Evolutionary conservation across 169 alveolate species (phyloP), one percentile per base, ranked within the genome.

Genomic region (Cryptosporidium viatorum): DNA sequence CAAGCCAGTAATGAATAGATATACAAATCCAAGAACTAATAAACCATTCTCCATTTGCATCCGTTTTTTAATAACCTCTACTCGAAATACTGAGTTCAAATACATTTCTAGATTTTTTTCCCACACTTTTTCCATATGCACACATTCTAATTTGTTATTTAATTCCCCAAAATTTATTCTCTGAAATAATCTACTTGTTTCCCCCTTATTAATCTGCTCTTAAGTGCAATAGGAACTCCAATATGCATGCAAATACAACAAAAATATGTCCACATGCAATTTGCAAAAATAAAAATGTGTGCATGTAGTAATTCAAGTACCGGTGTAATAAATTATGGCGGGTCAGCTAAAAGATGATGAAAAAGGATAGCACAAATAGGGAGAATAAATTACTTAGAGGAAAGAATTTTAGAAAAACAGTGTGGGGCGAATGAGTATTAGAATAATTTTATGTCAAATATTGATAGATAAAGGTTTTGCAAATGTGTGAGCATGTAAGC

Each of bases 271-370:
- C 71, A 65, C 71, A 59, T 59, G 31, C 29, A 65, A 65, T 65
- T 31, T 55, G 31, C 50, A 16, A 35, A 1, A 29, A 65, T n/a
- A 35, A 26, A 65, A 65, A 62, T 29, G 2, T 31, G 71, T 33
- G 71, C 71, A 65, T 65, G 71, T 59, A 23, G 23, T 21, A 7
- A 65, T 65, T 65, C 71, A 65, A 65, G 71, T 65, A 65, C 71
- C 71, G 71, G 52, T 33, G 33, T 65, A 35, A n/a, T 9, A 55
- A 26, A n/a, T 16, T 5, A 10, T 55, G 67, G 67, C 67, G 67
- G 67, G 67, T 4, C 9, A 55, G 39, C n/a, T 8, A 14, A 16
- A 55, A 55, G 8, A 26, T 55, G 35, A 26, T 26, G 67, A 55
- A 55, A 55, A 55, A 23, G 67, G 37, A 55, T 21, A 55, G 23